Base-by-base conservation (phyloP, 129 eudicot species). In the Chrysanthemum seticuspe region DNA sequence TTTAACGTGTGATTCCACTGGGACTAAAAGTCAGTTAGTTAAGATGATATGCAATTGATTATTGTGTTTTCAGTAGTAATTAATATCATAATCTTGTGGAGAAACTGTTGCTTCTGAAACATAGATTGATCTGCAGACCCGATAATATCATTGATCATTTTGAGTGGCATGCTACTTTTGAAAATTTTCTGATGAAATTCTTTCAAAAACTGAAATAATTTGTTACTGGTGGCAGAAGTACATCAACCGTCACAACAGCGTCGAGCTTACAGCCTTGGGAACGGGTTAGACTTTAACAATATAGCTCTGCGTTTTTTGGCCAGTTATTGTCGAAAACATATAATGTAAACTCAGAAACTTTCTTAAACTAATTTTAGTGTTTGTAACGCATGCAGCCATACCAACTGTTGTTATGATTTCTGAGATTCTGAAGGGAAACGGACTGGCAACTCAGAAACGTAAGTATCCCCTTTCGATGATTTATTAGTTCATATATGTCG, bases 241-340 rank as follows among this genome's bases (percentile, higher is more conserved):
- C 73, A 71, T 78, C 72, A 65, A 27, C 9, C 68, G 82, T 16
- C 52, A 72, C 60, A 18, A 78, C 62, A 78, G 36, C 0, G 73
- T 78, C 4, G 67, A 78, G 73, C 82, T 78, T 36, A 25, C 77
- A 5, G 82, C 82, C 25, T 78, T 71, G 73, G 82, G 82, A 56
- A 78, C 11, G 82, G 82, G 82, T 78, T 45, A 71, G 62, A 71
- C 19, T 62, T 40, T 47, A 62, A 36, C 71, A 63, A 13, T 64
- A 55, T 2, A 44, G 36, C 4, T n/a, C 50, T 62, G 29, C 3
- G 36, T 10, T 0, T 15, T 6, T 53, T 15, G 11, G 14, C 53
- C 51, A 47, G 16, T 76, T 48, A 18, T 48, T 44, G n/a, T 70
- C 72, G 56, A 64, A 10, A 55, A 64, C 62, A 71, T 9, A 15